Conservation (phyloP, 352 stramenopile species). For the Globisporangium abappressorium region DNA sequence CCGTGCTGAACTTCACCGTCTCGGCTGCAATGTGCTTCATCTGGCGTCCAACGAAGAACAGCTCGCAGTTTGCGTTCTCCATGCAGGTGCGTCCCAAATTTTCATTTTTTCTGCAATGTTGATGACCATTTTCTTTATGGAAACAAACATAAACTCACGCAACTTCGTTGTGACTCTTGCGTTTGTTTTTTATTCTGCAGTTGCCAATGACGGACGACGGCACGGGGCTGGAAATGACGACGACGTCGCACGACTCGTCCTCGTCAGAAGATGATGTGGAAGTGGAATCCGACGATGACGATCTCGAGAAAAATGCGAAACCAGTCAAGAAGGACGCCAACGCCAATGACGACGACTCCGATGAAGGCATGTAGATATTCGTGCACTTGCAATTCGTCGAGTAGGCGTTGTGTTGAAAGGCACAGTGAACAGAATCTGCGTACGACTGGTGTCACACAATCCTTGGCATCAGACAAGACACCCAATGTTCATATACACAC, state of each 20-base stretch:
- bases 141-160: background rate
- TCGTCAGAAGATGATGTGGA: conserved; percentile 56
- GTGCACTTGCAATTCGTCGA: background rate
- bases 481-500: background rate
- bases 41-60: conserved; percentile 85
- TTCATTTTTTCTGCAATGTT: background rate
- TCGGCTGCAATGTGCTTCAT: conserved; percentile 88
- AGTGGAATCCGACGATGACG: conserved; percentile 69
- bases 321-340: conserved; percentile 31
- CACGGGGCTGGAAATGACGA: conserved; percentile 57
- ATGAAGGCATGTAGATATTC: conserved; percentile 21
- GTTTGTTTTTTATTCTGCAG: conserved; percentile 22
- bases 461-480: background rate
- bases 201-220: conserved; percentile 71
- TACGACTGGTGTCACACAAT: background rate
- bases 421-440: background rate
- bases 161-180: background rate
- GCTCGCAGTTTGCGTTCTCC: conserved; percentile 83
- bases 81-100: conserved; percentile 50
- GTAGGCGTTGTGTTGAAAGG: background rate
- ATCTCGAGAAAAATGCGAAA: conserved; percentile 39
- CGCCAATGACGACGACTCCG: conserved; percentile 32
- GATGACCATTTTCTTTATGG: background rate
- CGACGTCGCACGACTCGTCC: conserved; percentile 47
- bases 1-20: conserved; percentile 90